These are phyloP conservation scores for Diaporthe humulicola DNA, from an alignment of 2,329 filamentous ascomycete species.

Conservation along the genomic window DNA sequence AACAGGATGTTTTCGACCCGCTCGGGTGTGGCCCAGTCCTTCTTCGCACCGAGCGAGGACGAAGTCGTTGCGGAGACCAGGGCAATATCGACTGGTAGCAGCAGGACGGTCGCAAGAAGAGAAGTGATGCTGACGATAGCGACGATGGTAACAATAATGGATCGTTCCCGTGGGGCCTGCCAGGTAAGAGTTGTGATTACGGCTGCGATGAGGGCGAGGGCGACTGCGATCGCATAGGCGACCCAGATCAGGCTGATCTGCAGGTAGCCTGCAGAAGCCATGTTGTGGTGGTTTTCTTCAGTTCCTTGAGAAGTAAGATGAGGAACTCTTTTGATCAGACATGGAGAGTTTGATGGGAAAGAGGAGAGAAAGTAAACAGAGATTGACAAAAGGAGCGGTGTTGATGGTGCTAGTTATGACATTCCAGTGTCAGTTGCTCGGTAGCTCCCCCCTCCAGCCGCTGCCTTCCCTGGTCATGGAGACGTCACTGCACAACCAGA, in stretches of 20 bases:
- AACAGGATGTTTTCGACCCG: conserved; percentile 82
- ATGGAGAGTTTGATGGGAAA: not conserved
- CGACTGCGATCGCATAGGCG: conserved; percentile 87
- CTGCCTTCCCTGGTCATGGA: conserved; percentile 5
- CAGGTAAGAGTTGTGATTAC: conserved; percentile 91
- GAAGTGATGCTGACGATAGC: conserved; percentile 89
- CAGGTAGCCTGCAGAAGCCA: conserved; percentile 69
- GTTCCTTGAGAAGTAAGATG: not conserved
- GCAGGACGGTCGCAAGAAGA: conserved; percentile 89
- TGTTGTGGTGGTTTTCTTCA: conserved; percentile 25
- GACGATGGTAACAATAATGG: conserved; percentile 83
- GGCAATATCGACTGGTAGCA: conserved; percentile 95
- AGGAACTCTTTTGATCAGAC: not conserved
- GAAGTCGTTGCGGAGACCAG: conserved; percentile 90
- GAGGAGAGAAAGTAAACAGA: not conserved
- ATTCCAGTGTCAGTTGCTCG: conserved; percentile 24
- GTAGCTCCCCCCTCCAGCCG: conserved; percentile 11
- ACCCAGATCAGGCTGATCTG: conserved; percentile 96
- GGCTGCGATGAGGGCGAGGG: conserved; percentile 80
- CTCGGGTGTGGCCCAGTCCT: conserved; percentile 92
- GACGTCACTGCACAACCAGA: conserved; percentile 30
- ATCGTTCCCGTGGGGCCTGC: conserved; percentile 89
- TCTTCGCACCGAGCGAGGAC: conserved; percentile 82
- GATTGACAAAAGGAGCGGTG: not conserved
- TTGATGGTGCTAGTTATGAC: not conserved